Evolutionary conservation across 768 basidiomycete genomes (phyloP).

Genomic region (Heimioporus sp.): DNA sequence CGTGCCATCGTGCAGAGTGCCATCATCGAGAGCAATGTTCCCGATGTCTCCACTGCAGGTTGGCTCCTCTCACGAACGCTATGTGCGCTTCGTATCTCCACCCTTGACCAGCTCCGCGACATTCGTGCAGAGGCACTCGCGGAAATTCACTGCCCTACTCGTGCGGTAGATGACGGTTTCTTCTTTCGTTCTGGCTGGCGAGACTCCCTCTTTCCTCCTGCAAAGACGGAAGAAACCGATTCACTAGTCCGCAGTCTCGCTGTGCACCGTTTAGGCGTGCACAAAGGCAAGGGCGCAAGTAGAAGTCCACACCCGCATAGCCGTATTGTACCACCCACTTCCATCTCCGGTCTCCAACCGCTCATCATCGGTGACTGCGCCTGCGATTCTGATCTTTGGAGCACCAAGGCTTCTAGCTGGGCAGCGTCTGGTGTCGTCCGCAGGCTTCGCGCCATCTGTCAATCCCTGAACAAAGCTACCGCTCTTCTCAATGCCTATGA

Average conservation of each 20-base stretch:
- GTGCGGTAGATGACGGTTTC: conserved; percentile 65
- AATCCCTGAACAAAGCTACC: conserved; percentile 61
- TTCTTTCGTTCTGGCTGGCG: conserved; percentile 67
- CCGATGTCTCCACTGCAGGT: conserved; percentile 57
- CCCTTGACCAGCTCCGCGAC: conserved; percentile 61
- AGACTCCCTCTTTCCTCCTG: conserved; percentile 38
- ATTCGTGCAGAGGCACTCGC: conserved; percentile 57
- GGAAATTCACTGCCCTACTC: conserved; percentile 45
- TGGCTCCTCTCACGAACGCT: conserved; percentile 67
- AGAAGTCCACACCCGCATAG: conserved; percentile 29
- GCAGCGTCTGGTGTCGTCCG: conserved; percentile 57
- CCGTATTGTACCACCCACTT: conserved; percentile 5
- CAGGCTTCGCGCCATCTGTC: conserved; percentile 71
- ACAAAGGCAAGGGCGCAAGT: conserved; percentile 22
- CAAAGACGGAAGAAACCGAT: conserved; percentile 20
- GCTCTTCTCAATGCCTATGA: conserved; percentile 69
- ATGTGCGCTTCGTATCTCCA: conserved; percentile 50
- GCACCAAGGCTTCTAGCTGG: conserved; percentile 60
- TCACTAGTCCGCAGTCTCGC: conserved; percentile 10
- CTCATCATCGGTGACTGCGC: conserved; percentile 75
- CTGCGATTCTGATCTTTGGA: conserved; percentile 65
- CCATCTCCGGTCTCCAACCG: conserved; percentile 47
- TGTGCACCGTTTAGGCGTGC: conserved; percentile 24
- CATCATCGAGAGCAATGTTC: conserved; percentile 58
- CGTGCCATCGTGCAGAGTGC: conserved; percentile 78